These are phyloP conservation scores for Nakazawaea anatomiae DNA, from an alignment of 805 yeast species.

Conservation along the genomic window DNA sequence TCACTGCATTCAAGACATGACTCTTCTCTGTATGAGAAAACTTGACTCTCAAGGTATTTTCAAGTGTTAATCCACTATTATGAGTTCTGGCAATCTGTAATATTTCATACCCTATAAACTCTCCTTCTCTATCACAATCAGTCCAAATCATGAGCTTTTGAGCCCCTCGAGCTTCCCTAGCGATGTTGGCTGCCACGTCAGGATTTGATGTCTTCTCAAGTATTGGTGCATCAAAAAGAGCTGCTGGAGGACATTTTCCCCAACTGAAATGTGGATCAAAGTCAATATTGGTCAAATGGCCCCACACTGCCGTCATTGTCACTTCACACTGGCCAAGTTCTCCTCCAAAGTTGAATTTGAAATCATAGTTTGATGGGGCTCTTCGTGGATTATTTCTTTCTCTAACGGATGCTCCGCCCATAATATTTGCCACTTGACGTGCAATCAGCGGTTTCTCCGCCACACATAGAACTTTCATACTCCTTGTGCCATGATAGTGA, in stretches of 20 bases:
- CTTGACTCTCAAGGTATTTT: slow-evolving; percentile 62
- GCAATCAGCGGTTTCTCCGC: slow-evolving; percentile 98
- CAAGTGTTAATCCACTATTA: slow-evolving; percentile 40
- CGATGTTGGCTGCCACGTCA: slow-evolving; percentile 57
- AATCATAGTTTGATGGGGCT: slow-evolving; percentile 76
- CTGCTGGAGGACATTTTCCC: slow-evolving; percentile 61
- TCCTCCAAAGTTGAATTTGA: slow-evolving; percentile 58
- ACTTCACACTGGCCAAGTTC: slow-evolving; percentile 48
- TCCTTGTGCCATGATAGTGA: too few relatives aligned
- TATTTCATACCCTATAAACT: slow-evolving; percentile 83
- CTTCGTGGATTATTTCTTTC: slow-evolving; percentile 46
- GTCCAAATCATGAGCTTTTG: slow-evolving; percentile 89
- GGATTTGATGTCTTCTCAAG: slow-evolving; percentile 32
- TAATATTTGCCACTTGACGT: slow-evolving; percentile 65
- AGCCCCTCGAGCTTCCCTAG: slow-evolving; percentile 53
- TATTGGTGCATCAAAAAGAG: slow-evolving; percentile 68
- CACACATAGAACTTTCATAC: slow-evolving; percentile 80
- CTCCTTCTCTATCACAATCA: slow-evolving; percentile 97
- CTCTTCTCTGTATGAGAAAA: slow-evolving; percentile 81
- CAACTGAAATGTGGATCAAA: slow-evolving; percentile 58
- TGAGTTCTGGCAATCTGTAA: slow-evolving; percentile 56
- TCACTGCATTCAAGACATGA: slow-evolving; percentile 75
- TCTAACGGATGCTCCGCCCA: slow-evolving; percentile 64
- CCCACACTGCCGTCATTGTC: slow-evolving; percentile 89
- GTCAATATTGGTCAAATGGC: slow-evolving; percentile 68